phyloP scores from a whole-genome alignment of 2,329 filamentous ascomycete genomes.

The Graphiopsis chlorocephala region DNA sequence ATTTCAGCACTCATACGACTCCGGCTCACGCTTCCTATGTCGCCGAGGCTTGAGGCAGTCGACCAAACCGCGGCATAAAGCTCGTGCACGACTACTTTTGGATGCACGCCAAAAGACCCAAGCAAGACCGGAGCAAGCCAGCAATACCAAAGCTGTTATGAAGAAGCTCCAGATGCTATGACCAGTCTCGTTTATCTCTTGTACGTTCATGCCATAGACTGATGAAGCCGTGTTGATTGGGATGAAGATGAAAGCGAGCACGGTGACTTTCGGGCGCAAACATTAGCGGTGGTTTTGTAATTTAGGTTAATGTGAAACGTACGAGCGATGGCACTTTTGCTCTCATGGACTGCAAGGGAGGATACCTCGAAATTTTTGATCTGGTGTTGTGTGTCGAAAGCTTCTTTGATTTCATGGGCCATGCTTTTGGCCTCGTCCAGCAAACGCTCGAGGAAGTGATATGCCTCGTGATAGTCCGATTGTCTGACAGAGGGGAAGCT shows the following conservation, averaged over 20 bases:
- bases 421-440: background rate
- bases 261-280: background rate
- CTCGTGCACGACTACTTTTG: too few relatives aligned
- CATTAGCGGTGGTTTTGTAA: background rate
- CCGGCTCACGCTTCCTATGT: too few relatives aligned
- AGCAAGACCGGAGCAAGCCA: background rate
- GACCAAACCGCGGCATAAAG: too few relatives aligned
- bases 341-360: background rate
- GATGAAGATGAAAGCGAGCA: constrained; percentile 2
- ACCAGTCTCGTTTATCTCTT: background rate
- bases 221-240: background rate
- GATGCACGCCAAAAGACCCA: background rate
- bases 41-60: too few relatives aligned
- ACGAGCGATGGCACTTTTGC: background rate
- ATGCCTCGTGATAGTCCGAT: background rate
- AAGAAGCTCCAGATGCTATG: constrained; percentile 5
- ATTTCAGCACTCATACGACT: too few relatives aligned
- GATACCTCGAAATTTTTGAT: background rate
- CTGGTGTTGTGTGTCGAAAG: background rate
- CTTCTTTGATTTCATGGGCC: background rate
- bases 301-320: background rate
- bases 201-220: background rate
- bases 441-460: background rate
- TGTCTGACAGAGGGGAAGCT: background rate
- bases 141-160: background rate